Percentiles rank a stretch among this genome's conserved stretches.
phyloP scores from a whole-genome alignment of 768 basidiomycete species.

The Hypsizygus marmoreus region DNA sequence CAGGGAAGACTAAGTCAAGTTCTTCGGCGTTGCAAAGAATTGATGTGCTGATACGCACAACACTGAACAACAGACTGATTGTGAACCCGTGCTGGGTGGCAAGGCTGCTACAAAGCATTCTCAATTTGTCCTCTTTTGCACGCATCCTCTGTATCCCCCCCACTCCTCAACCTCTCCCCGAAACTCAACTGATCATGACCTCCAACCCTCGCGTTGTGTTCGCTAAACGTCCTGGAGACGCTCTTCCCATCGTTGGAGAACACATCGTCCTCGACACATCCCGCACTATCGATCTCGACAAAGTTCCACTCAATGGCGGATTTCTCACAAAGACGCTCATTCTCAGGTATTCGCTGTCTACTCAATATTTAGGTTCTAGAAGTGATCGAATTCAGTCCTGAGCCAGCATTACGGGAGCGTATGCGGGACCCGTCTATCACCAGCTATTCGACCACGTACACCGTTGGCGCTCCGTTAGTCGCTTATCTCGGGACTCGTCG shows the following conservation, averaged over 20 bases:
- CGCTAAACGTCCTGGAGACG: slow-evolving; percentile 3
- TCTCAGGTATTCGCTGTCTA: slow-evolving; percentile 5
- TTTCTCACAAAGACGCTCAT: slow-evolving; percentile 22
- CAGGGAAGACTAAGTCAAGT: too few species aligned
- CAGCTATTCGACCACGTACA: slow-evolving; percentile 14
- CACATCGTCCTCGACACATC: slow-evolving; percentile 14
- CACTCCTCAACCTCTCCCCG: too few species aligned
- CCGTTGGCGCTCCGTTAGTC: slow-evolving; percentile 12
- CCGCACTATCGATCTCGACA: slow-evolving; percentile 21
- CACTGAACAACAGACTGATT: too few species aligned
- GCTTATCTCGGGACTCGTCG: too few species aligned
- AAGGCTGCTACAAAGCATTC: too few species aligned
- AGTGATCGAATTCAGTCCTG: slow-evolving; percentile 1
- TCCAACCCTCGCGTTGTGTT: slow-evolving; percentile 12
- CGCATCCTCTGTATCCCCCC: too few species aligned
- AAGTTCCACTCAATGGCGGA: slow-evolving; percentile 20
- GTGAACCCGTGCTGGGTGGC: too few species aligned
- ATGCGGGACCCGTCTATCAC: slow-evolving; percentile 7
- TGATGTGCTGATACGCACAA: too few species aligned
- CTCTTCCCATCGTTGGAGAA: slow-evolving; percentile 11
- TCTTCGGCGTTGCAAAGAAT: too few species aligned
- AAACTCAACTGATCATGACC: too few species aligned
- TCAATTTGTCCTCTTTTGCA: too few species aligned
- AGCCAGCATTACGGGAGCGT: slow-evolving; percentile 10
- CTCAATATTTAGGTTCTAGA: background rate